Evolutionary conservation across 164 flowering plant species (phyloP).

Genomic region (Euptelea pleiosperma): DNA sequence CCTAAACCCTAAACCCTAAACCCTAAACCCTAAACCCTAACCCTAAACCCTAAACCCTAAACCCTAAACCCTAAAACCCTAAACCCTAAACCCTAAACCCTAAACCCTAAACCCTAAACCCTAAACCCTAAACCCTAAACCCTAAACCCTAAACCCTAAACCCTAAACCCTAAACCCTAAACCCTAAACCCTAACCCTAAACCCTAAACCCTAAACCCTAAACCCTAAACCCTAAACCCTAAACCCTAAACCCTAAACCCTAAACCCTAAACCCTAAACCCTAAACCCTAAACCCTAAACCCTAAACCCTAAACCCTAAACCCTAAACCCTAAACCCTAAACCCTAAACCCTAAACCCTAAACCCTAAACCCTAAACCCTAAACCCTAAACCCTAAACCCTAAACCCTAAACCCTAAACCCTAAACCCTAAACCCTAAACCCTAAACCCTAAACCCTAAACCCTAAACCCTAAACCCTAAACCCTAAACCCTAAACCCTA

Average conservation of each 20-base stretch:
- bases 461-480: too few relatives aligned
- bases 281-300: slow-evolving; percentile 22
- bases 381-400: too few relatives aligned
- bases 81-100: slow-evolving; percentile 12
- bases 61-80: slow-evolving; percentile 16
- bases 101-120: slow-evolving; percentile 17
- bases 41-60: slow-evolving; percentile 17
- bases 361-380: too few relatives aligned
- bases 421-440: too few relatives aligned
- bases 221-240: slow-evolving; percentile 21
- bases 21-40: slow-evolving; percentile 15
- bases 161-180: slow-evolving; percentile 20
- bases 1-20: slow-evolving; percentile 17
- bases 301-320: slow-evolving; percentile 14
- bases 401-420: too few relatives aligned
- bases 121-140: slow-evolving; percentile 19
- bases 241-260: slow-evolving; percentile 17
- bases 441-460: too few relatives aligned
- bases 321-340: slow-evolving; percentile 15
- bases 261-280: slow-evolving; percentile 22
- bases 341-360: slow-evolving; percentile 20
- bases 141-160: slow-evolving; percentile 15
- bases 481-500: too few relatives aligned
- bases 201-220: slow-evolving; percentile 20
- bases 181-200: slow-evolving; percentile 19